Conservation (phyloP, 768 basidiomycete genomes). For the Goffeauzyma gilvescens region DNA sequence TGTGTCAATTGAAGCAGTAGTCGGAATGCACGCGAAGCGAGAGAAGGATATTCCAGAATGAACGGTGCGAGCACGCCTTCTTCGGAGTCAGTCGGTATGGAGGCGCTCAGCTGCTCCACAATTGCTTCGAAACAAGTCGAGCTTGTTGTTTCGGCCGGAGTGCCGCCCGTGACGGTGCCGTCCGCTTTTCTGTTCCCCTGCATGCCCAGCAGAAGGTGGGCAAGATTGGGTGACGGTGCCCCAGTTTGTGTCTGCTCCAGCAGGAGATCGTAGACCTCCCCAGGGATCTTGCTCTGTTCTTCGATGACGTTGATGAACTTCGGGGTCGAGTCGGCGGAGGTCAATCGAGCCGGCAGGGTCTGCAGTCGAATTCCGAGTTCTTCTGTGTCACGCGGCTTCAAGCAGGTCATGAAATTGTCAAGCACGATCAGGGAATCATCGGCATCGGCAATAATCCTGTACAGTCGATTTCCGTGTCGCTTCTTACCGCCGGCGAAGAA, state of each 20-base stretch:
- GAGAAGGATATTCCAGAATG: not conserved
- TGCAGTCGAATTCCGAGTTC: not conserved
- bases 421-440: conserved; percentile 7
- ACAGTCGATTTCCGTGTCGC: conserved; percentile 5
- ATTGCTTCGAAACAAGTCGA: conserved; percentile 9
- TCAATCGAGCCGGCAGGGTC: conserved; percentile 2
- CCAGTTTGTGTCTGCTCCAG: conserved; percentile 4
- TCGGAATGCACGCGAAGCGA: conserved; percentile 4
- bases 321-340: not conserved
- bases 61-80: not conserved
- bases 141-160: not conserved
- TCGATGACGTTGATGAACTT: not conserved
- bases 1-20: conserved; percentile 6
- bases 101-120: not conserved
- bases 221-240: conserved; percentile 1
- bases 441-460: conserved; percentile 3
- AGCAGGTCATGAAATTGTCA: conserved; percentile 8
- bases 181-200: not conserved
- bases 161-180: not conserved
- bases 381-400: conserved; percentile 1
- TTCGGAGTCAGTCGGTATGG: not conserved
- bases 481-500: conserved; percentile 7
- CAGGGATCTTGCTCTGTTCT: not conserved
- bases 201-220: conserved; percentile 8
- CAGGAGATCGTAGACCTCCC: conserved; percentile 7